phyloP scores from a whole-genome alignment of 345 rosid genomes.

The Odontarrhena argentea region DNA sequence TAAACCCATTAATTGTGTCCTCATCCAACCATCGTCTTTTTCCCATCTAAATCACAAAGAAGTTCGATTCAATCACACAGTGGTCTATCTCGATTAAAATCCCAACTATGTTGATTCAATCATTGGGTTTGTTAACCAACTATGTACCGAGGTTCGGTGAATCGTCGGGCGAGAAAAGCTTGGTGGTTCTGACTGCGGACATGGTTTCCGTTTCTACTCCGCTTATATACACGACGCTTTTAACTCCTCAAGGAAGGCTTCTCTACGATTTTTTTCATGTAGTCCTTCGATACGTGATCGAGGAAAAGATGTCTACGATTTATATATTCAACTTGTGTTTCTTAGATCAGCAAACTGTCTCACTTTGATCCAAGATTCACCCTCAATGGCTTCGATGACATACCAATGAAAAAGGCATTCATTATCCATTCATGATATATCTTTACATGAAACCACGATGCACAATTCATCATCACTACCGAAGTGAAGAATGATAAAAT shows the following conservation, averaged over 20 bases:
- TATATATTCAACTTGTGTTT: too few relatives aligned
- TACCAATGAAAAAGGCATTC: too few relatives aligned
- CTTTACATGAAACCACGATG: too few relatives aligned
- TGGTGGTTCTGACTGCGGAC: slow-evolving; percentile 59
- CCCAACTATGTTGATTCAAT: slow-evolving; percentile 77
- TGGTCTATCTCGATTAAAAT: slow-evolving; percentile 54
- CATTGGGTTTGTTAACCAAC: slow-evolving; percentile 66
- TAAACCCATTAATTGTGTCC: too few relatives aligned
- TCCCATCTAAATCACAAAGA: too few relatives aligned
- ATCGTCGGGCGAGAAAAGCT: slow-evolving; percentile 43
- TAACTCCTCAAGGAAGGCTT: slow-evolving; percentile 89
- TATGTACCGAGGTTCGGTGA: slow-evolving; percentile 64
- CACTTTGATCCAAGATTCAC: too few relatives aligned
- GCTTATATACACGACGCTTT: slow-evolving; percentile 76
- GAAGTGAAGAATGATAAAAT: too few relatives aligned
- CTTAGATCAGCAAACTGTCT: too few relatives aligned
- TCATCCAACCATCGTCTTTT: too few relatives aligned
- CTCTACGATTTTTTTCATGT: slow-evolving; percentile 78
- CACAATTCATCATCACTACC: too few relatives aligned
- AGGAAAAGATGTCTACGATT: slow-evolving; percentile 43
- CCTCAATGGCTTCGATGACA: too few relatives aligned
- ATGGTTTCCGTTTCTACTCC: slow-evolving; percentile 48
- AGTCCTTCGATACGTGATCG: slow-evolving; percentile 43
- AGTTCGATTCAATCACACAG: slow-evolving; percentile 16
- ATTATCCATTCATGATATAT: too few relatives aligned